Percentiles rank a stretch among this genome's conserved stretches.
phyloP scores from a whole-genome alignment of 768 basidiomycete genomes.

The Pisolithus albus region DNA sequence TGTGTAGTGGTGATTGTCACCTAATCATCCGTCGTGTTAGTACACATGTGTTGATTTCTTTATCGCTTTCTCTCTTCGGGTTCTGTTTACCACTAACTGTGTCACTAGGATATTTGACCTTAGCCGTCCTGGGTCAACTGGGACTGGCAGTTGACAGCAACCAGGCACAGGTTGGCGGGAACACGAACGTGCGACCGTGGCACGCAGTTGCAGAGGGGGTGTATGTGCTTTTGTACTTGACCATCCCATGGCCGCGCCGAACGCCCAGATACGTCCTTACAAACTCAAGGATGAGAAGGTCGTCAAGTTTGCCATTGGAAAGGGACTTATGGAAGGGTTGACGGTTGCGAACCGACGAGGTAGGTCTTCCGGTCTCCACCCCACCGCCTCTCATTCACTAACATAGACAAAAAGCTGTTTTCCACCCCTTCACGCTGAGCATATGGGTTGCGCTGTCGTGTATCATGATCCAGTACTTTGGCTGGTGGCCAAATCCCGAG shows the following conservation, averaged over 20 bases:
- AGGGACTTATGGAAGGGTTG: conserved; percentile 59
- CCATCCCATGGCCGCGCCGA: conserved; percentile 33
- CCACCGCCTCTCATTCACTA: not conserved
- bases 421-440: conserved; percentile 54
- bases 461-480: conserved; percentile 50
- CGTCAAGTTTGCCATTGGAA: conserved; percentile 58
- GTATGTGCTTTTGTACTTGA: not conserved
- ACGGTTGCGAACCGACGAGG: conserved; percentile 60
- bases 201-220: not conserved
- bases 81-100: no score
- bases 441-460: conserved; percentile 57
- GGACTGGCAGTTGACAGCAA: not conserved
- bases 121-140: not conserved
- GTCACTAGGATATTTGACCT: no score
- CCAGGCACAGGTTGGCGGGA: not conserved
- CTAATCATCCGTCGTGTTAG: no score
- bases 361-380: conserved; percentile 17
- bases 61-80: conserved; percentile 29
- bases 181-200: conserved; percentile 6
- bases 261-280: conserved; percentile 50
- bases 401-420: conserved; percentile 32
- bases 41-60: conserved; percentile 70
- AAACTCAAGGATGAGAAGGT: conserved; percentile 47
- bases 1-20: no score
- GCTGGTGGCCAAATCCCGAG: conserved; percentile 58